phyloP scores from a whole-genome alignment of 768 basidiomycete species.

The Xerocomellus amylosporus region DNA sequence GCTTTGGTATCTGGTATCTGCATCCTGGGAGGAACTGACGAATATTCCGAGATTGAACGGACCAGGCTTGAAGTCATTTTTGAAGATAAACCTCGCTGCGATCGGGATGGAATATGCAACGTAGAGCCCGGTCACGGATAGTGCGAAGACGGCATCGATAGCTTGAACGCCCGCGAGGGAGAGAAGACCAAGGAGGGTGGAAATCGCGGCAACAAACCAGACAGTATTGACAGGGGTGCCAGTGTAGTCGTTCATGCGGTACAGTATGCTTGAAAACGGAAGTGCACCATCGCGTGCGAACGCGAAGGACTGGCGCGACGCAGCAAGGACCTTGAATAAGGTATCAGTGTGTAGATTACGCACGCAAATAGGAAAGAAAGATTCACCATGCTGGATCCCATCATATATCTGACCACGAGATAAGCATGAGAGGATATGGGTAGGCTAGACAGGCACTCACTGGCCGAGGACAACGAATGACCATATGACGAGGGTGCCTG shows the following conservation, averaged over 20 bases:
- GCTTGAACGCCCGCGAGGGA: conserved; percentile 55
- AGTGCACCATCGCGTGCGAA: conserved; percentile 62
- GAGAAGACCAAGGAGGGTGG: conserved; percentile 49
- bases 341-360: background rate
- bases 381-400: conserved; percentile 47
- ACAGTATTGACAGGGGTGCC: conserved; percentile 59
- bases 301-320: conserved; percentile 55
- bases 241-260: conserved; percentile 51
- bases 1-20: background rate
- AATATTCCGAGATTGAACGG: conserved; percentile 46
- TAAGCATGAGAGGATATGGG: background rate
- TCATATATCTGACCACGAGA: conserved; percentile 37
- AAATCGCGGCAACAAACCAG: conserved; percentile 43
- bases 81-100: conserved; percentile 45
- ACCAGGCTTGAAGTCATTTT: conserved; percentile 45
- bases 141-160: conserved; percentile 56
- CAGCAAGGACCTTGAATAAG: conserved; percentile 39
- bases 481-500: conserved; percentile 49
- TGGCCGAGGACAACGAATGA: conserved; percentile 49
- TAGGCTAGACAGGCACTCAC: conserved; percentile 26
- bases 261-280: conserved; percentile 54
- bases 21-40: conserved; percentile 26
- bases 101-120: conserved; percentile 52
- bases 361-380: background rate
- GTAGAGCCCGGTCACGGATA: conserved; percentile 48